These are phyloP conservation scores for Rhodotorula sp. DNA, from an alignment of 1,284 basidiomycete genomes.

Conservation along the genomic window DNA sequence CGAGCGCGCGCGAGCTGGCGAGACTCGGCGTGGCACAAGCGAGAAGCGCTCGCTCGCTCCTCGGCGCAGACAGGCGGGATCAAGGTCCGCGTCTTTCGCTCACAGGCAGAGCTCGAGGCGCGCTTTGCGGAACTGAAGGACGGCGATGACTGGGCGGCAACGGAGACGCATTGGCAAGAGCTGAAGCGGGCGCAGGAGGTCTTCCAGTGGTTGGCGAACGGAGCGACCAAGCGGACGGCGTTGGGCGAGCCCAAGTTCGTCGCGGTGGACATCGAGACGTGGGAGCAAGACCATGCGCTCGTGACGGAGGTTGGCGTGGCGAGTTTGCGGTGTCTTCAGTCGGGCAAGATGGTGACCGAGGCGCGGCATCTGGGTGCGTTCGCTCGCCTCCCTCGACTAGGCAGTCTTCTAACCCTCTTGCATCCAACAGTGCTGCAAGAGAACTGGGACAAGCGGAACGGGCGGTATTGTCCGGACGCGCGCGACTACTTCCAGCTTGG, in stretches of 20 bases:
- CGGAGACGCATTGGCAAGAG: neutral
- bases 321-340: neutral
- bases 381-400: neutral
- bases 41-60: neutral
- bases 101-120: conserved; percentile 12
- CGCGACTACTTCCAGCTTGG: conserved; percentile 69
- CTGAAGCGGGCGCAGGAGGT: conserved; percentile 13
- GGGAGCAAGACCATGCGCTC: conserved; percentile 27
- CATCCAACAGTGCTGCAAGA: conserved; percentile 56
- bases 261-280: conserved; percentile 33
- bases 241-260: neutral
- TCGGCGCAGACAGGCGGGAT: neutral
- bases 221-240: neutral
- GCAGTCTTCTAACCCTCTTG: neutral
- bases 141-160: conserved; percentile 14
- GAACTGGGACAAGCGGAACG: conserved; percentile 59
- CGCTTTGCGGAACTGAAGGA: conserved; percentile 21
- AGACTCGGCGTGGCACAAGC: conserved; percentile 1
- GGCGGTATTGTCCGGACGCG: conserved; percentile 62
- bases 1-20: conserved; percentile 19
- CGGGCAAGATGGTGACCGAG: neutral
- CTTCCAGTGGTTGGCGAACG: neutral
- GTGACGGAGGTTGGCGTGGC: conserved; percentile 35
- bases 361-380: conserved; percentile 14
- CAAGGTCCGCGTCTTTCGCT: neutral